Percentiles rank a stretch among this genome's conserved stretches.
Evolutionary conservation across 2,329 filamentous ascomycete genomes (phyloP).

Genomic region (Sclerotinia trifoliorum): DNA sequence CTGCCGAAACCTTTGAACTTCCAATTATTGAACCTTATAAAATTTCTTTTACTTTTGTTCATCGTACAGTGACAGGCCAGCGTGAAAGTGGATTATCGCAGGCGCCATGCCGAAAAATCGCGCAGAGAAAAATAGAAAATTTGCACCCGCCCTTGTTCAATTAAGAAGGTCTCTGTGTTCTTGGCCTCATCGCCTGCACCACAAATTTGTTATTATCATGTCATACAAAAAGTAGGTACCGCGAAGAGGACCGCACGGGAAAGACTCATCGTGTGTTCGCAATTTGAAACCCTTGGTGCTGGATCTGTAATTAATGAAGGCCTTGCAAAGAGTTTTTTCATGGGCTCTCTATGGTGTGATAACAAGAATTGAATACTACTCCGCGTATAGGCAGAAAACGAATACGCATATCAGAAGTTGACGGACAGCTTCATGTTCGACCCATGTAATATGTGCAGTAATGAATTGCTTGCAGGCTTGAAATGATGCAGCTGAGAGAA

Average conservation of each 20-base stretch:
- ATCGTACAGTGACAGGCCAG: neutral
- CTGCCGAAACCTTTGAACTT: neutral
- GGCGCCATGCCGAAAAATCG: neutral
- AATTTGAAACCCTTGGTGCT: neutral
- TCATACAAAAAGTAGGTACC: conserved; percentile 13
- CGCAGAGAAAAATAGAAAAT: conserved; percentile 14
- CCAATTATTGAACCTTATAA: neutral
- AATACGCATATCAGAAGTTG: neutral
- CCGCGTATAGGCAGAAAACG: neutral
- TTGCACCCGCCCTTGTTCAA: conserved; percentile 8
- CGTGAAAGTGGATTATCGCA: conserved; percentile 10
- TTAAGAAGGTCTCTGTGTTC: conserved; percentile 5
- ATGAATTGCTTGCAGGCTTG: conserved; percentile 16
- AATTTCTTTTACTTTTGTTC: neutral
- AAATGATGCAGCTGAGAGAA: conserved; percentile 1
- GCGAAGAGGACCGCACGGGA: neutral
- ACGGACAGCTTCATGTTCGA: conserved; percentile 10
- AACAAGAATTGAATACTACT: neutral
- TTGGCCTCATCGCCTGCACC: conserved; percentile 14
- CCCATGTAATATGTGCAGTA: conserved; percentile 19
- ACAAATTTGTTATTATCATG: neutral
- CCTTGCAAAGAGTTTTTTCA: neutral
- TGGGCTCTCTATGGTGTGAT: conserved; percentile 19
- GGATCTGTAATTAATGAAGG: conserved; percentile 9
- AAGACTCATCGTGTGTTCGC: conserved; percentile 20